These are phyloP conservation scores for Pseudoneurospora amorphoporcata DNA, from an alignment of 495 filamentous ascomycete species.

Conservation along the genomic window DNA sequence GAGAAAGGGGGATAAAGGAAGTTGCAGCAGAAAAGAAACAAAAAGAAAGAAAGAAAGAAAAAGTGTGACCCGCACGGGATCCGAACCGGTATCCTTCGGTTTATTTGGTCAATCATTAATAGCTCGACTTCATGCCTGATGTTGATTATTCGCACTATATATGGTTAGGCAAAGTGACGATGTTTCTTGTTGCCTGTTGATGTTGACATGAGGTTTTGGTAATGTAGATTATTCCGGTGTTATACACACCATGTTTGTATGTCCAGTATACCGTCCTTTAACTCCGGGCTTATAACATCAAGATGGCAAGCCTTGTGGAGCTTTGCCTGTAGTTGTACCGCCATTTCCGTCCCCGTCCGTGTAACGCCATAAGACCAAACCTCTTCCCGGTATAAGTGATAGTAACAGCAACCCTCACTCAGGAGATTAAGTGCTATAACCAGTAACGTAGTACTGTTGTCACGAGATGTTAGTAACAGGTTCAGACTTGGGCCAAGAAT, in stretches of 20 bases:
- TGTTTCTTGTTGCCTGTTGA: too few relatives aligned
- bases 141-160: too few relatives aligned
- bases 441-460: constrained; percentile 11
- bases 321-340: background rate
- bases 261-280: background rate
- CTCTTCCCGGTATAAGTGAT: background rate
- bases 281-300: background rate
- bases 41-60: background rate
- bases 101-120: too few relatives aligned
- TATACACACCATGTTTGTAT: too few relatives aligned
- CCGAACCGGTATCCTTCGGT: too few relatives aligned
- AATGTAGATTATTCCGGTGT: too few relatives aligned
- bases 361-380: background rate
- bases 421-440: constrained; percentile 4
- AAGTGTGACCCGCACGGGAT: background rate
- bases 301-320: background rate
- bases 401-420: background rate
- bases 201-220: too few relatives aligned
- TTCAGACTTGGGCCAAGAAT: background rate
- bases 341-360: background rate
- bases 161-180: too few relatives aligned
- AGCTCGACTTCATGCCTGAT: too few relatives aligned
- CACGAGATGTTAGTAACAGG: background rate
- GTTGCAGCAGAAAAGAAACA: too few relatives aligned
- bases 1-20: too few relatives aligned